Evolutionary conservation across 345 rosid genomes (phyloP).

Genomic region (Salix suchowensis): DNA sequence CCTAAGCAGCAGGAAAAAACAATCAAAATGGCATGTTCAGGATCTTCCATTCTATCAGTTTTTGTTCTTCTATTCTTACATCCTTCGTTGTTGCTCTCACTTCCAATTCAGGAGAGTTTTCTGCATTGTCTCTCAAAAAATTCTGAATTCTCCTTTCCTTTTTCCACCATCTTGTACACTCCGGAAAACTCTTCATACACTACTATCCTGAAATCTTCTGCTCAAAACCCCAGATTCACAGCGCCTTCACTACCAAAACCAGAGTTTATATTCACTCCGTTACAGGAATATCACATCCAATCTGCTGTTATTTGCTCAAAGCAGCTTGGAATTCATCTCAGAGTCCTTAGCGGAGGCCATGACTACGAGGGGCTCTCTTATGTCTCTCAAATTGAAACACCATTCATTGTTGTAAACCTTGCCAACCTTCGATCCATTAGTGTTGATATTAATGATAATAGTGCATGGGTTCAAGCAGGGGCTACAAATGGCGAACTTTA

Average conservation of each 20-base stretch:
- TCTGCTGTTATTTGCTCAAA: constrained; percentile 22
- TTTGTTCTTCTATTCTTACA: constrained; percentile 15
- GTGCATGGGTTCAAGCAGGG: neutral
- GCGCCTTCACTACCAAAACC: constrained; percentile 19
- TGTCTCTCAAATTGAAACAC: constrained; percentile 27
- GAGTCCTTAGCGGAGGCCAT: constrained; percentile 44
- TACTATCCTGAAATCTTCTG: constrained; percentile 11
- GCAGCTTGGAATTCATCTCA: constrained; percentile 11
- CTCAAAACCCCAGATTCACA: constrained; percentile 17
- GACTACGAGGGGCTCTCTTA: constrained; percentile 67
- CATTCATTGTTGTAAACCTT: constrained; percentile 7
- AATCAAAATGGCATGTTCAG: constrained; percentile 20
- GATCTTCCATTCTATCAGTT: constrained; percentile 3
- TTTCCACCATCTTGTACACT: constrained; percentile 20
- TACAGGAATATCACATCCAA: constrained; percentile 24
- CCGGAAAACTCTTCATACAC: constrained; percentile 17
- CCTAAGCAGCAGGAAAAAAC: neutral
- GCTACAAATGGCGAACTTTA: constrained; percentile 11
- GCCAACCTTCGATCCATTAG: neutral
- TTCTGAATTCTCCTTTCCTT: constrained; percentile 10
- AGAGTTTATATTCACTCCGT: constrained; percentile 22
- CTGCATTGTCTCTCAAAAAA: constrained; percentile 16
- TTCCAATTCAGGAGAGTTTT: constrained; percentile 7
- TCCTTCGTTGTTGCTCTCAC: neutral
- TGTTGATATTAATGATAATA: neutral